phyloP scores from a whole-genome alignment of 176 grass and related monocot genomes.

The Phoenix dactylifera region DNA sequence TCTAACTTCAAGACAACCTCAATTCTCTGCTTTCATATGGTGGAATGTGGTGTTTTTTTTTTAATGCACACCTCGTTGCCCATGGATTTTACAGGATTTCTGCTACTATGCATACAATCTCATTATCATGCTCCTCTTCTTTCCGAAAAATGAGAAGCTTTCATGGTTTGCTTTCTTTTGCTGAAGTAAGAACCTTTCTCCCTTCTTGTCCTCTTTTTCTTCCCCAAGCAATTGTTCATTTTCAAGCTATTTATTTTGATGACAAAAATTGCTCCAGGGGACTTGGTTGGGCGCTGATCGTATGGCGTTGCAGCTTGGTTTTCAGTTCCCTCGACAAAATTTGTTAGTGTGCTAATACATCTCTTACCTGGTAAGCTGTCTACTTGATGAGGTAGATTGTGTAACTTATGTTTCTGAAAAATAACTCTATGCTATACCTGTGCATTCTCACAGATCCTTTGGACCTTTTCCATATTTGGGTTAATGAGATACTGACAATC shows the following conservation, averaged over 20 bases:
- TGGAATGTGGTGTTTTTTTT: too few relatives aligned
- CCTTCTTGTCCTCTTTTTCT: conserved; percentile 1
- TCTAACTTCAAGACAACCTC: too few relatives aligned
- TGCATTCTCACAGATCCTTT: too few relatives aligned
- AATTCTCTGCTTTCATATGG: too few relatives aligned
- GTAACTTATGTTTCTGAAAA: too few relatives aligned
- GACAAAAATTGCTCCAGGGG: conserved; percentile 42
- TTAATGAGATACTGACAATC: too few relatives aligned
- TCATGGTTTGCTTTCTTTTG: conserved; percentile 99
- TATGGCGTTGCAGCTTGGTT: conserved; percentile 95
- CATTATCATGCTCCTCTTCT: conserved; percentile 89
- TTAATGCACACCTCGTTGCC: too few relatives aligned
- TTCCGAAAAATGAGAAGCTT: conserved; percentile 96
- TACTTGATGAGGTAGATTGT: background rate
- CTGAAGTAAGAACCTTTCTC: conserved; percentile 59
- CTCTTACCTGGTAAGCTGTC: conserved; percentile 75
- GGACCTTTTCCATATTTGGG: too few relatives aligned
- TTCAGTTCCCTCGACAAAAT: conserved; percentile 96
- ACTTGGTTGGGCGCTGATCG: conserved; percentile 97
- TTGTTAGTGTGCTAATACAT: conserved; percentile 98
- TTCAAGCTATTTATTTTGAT: background rate
- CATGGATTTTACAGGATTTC: conserved; percentile 61
- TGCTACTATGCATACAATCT: conserved; percentile 99
- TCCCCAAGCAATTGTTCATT: background rate
- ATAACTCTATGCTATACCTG: too few relatives aligned